Conservation (phyloP, 1,284 basidiomycete species). For the Meira nashicola region DNA sequence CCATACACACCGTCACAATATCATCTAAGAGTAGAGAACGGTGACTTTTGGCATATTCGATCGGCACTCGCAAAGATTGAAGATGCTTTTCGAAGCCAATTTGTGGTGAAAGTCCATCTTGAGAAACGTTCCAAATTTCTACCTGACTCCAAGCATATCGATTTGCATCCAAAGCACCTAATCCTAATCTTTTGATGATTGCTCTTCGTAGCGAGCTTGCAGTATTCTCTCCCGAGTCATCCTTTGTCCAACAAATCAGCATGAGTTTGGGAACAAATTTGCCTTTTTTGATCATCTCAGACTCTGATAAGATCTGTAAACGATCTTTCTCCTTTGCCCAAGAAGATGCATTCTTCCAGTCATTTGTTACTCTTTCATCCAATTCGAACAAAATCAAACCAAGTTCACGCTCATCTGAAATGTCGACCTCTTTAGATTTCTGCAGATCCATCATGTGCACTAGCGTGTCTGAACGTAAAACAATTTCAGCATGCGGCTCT, state of each 20-base stretch:
- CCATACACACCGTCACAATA: too few species aligned
- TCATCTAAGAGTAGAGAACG: not conserved
- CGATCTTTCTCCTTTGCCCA: not conserved
- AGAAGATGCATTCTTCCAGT: not conserved
- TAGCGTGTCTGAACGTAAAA: not conserved
- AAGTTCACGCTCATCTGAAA: slow-evolving; percentile 8
- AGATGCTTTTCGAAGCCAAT: not conserved
- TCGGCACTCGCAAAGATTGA: not conserved
- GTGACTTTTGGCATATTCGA: not conserved
- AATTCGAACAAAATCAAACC: slow-evolving; percentile 29
- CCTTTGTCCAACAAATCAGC: not conserved
- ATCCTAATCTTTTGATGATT: not conserved
- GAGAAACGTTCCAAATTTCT: not conserved
- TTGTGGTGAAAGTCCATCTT: not conserved
- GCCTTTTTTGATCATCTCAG: not conserved
- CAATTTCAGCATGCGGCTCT: not conserved
- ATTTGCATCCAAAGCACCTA: not conserved
- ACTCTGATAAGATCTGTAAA: not conserved
- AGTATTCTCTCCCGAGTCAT: too few species aligned
- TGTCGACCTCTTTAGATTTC: not conserved
- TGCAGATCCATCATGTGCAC: slow-evolving; percentile 6
- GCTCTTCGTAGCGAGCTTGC: not conserved
- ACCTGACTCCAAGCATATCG: not conserved
- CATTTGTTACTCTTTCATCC: slow-evolving; percentile 10
- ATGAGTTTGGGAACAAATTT: not conserved